phyloP scores from a whole-genome alignment of 2,329 filamentous ascomycete genomes.

The Aureobasidium lini region DNA sequence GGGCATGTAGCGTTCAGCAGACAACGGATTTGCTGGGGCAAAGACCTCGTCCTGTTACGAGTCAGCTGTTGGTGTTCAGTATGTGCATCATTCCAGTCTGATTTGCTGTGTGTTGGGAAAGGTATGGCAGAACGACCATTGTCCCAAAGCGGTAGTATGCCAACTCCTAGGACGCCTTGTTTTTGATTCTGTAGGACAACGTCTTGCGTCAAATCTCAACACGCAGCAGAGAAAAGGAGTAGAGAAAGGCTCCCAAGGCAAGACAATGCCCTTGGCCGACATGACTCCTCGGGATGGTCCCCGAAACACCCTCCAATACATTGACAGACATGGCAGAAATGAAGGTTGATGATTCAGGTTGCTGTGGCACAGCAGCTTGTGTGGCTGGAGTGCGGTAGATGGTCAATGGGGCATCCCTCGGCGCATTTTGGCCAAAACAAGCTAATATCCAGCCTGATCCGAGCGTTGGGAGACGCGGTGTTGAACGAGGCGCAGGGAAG shows the following conservation, averaged over 20 bases:
- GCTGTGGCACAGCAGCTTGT: constrained; percentile 3
- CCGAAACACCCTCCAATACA: not conserved
- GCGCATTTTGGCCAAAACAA: constrained; percentile 8
- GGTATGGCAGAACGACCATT: not conserved
- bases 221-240: not conserved
- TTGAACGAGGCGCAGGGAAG: constrained; percentile 3
- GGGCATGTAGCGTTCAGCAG: too few relatives aligned
- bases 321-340: not conserved
- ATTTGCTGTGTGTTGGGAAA: not conserved
- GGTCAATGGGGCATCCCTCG: not conserved
- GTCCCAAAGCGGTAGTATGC: not conserved
- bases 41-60: too few relatives aligned
- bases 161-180: not conserved
- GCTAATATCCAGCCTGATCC: constrained; percentile 4
- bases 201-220: not conserved
- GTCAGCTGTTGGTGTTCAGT: too few relatives aligned
- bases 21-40: too few relatives aligned
- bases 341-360: not conserved
- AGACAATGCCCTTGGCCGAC: not conserved
- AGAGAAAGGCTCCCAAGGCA: too few relatives aligned
- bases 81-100: not conserved
- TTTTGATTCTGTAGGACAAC: not conserved
- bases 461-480: not conserved
- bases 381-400: not conserved
- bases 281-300: not conserved